Evolutionary conservation across 2,329 filamentous ascomycete species (phyloP).

Genomic region (Ophiostoma australiae): DNA sequence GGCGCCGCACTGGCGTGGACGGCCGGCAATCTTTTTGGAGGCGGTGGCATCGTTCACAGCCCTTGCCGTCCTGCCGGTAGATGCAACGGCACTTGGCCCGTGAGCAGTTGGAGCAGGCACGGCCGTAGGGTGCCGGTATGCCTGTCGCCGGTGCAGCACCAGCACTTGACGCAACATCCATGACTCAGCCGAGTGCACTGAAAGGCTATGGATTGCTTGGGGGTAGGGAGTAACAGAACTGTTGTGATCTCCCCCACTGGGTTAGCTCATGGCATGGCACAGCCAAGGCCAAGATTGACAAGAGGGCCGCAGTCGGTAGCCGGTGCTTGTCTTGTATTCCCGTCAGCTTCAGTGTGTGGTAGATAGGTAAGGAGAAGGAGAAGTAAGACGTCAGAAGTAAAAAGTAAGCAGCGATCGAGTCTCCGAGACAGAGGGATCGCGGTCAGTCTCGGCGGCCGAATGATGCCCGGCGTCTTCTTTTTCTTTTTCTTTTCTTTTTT

Average conservation of each 20-base stretch:
- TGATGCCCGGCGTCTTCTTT: neutral
- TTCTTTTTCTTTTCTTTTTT: neutral
- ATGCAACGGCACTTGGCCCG: slow-evolving; percentile 47
- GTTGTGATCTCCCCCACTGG: neutral
- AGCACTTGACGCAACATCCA: neutral
- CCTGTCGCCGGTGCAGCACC: slow-evolving; percentile 11
- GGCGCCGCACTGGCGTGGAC: slow-evolving; percentile 40
- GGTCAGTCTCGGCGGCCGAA: neutral
- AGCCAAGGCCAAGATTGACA: slow-evolving; percentile 7
- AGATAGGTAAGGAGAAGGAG: neutral
- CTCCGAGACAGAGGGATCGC: neutral
- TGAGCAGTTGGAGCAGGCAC: slow-evolving; percentile 45
- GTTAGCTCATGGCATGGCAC: slow-evolving; percentile 12
- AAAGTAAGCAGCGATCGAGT: neutral
- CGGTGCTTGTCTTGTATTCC: neutral
- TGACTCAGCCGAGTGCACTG: neutral
- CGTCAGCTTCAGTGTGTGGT: neutral
- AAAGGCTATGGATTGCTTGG: no score
- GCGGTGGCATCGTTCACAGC: slow-evolving; percentile 42
- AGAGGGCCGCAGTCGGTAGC: no score
- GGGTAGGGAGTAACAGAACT: no score
- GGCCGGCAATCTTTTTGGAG: slow-evolving; percentile 46
- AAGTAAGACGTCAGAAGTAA: neutral
- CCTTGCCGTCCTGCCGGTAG: slow-evolving; percentile 32
- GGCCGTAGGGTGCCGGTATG: slow-evolving; percentile 36